phyloP scores from a whole-genome alignment of 208 protist species.

The Phytomonas sp. region DNA sequence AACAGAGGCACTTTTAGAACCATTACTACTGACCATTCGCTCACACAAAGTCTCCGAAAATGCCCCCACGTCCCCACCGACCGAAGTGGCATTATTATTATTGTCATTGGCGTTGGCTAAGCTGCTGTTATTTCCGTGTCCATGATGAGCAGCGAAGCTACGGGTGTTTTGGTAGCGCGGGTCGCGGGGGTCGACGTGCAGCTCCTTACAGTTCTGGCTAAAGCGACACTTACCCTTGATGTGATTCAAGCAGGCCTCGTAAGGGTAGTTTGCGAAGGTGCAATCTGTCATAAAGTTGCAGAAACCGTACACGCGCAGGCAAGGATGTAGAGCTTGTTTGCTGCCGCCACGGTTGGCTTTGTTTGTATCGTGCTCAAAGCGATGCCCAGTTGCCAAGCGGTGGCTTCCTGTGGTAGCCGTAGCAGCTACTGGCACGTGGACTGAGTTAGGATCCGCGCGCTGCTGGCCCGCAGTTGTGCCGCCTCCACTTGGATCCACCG shows the following conservation, averaged over 20 bases:
- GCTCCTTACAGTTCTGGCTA: slow-evolving; percentile 74
- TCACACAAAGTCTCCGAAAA: background rate
- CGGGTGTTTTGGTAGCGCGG: slow-evolving; percentile 43
- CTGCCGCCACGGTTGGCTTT: slow-evolving; percentile 6
- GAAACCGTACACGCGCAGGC: slow-evolving; percentile 79
- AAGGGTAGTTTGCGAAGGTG: slow-evolving; percentile 83
- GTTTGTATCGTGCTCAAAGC: slow-evolving; percentile 16
- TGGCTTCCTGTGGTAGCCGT: slow-evolving; percentile 3
- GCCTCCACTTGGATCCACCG: slow-evolving; percentile 9
- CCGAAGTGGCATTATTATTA: slow-evolving; percentile 3
- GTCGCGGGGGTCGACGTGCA: slow-evolving; percentile 66
- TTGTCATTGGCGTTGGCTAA: slow-evolving; percentile 6
- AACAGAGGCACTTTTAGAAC: background rate
- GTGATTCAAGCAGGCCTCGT: slow-evolving; percentile 81
- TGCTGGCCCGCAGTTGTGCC: background rate
- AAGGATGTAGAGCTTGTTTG: slow-evolving; percentile 58
- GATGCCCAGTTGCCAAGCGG: slow-evolving; percentile 7
- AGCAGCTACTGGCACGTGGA: slow-evolving; percentile 6
- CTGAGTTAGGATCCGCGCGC: slow-evolving; percentile 6
- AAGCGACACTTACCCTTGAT: slow-evolving; percentile 90
- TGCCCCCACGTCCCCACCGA: background rate
- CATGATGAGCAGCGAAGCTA: slow-evolving; percentile 28
- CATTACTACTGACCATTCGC: slow-evolving; percentile 2
- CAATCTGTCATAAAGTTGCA: slow-evolving; percentile 88
- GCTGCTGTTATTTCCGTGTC: slow-evolving; percentile 8